Conservation (phyloP, 306 rosid genomes). For the Cucurbita maxima region DNA sequence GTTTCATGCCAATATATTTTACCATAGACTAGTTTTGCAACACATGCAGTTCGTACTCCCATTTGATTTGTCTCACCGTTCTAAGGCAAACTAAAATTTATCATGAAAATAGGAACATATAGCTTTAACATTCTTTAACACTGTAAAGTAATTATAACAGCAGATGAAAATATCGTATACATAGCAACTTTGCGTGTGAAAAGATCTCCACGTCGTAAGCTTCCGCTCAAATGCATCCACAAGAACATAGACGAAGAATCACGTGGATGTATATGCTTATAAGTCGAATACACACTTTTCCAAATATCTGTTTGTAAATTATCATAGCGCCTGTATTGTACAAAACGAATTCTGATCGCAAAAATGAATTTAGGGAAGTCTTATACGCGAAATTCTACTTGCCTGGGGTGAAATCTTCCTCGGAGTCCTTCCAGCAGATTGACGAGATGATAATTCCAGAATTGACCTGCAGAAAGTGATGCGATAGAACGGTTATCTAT, state of each 20-base stretch:
- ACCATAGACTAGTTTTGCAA: background rate
- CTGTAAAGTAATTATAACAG: background rate
- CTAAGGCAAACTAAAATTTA: background rate
- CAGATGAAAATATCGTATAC: background rate
- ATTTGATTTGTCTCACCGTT: background rate
- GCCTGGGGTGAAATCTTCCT: conserved; percentile 44
- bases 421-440: conserved; percentile 34
- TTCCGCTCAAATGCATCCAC: background rate
- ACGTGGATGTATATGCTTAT: background rate
- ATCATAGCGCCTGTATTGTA: background rate
- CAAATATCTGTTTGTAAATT: background rate
- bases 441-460: conserved; percentile 46
- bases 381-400: background rate
- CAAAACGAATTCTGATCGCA: background rate
- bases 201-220: background rate
- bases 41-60: background rate
- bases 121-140: background rate
- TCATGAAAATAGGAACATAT: background rate
- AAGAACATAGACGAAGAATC: background rate
- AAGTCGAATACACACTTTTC: background rate
- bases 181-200: background rate
- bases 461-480: conserved; percentile 40
- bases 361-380: background rate
- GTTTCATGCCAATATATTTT: background rate
- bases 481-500: background rate